Evolutionary conservation across 192 early-diverging fungal species (phyloP), one percentile per base, ranked within the genome.

Genomic region (Coemansia asiatica): DNA sequence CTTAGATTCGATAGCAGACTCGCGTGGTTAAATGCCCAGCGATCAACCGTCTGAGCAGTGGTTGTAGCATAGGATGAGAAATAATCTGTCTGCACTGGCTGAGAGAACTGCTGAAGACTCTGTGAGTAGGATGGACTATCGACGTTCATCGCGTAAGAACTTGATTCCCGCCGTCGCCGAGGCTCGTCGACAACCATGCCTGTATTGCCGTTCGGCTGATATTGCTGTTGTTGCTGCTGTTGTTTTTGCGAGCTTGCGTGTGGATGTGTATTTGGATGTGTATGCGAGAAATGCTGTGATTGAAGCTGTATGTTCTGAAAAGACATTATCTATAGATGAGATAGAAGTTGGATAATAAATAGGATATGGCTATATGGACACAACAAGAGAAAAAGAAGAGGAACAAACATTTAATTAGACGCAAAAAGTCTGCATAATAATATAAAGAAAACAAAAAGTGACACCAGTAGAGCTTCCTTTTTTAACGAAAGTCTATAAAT

Each of bases 41-140:
- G 76, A 69, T 79, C 76, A 18, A 79, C 64, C 67, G 67, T 73
- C 27, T 79, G 76, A 58, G 71, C 76, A 1, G 76, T 79, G 18
- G 76, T 79, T 12, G 67, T 79, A 4, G 71, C 63, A 33, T 79
- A 79, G 31, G 31, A 33, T 0, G 76, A 46, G 26, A 69, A 66
- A 44, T 73, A 72, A 64, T 73, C 76, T 25, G 49, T 12, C 22
- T 64, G 57, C 28, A 28, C 15, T n/a, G 64, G 63, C 54, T 21
- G 6, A 22, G 21, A 33, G 8, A 49, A 35, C 33, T 58, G 61
- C 25, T 64, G 66, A n/a, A 56, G 56, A 28, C 60, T 33, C 6
- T 4, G 56, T 19, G 31, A 33, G 6, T 1, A 4, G 21, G 50
- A 6, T 10, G 71, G 63, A 4, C 64, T 23, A 56, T 79, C 76